Base-by-base conservation (phyloP, 352 stramenopile species). In the Phytophthora fragariae region DNA sequence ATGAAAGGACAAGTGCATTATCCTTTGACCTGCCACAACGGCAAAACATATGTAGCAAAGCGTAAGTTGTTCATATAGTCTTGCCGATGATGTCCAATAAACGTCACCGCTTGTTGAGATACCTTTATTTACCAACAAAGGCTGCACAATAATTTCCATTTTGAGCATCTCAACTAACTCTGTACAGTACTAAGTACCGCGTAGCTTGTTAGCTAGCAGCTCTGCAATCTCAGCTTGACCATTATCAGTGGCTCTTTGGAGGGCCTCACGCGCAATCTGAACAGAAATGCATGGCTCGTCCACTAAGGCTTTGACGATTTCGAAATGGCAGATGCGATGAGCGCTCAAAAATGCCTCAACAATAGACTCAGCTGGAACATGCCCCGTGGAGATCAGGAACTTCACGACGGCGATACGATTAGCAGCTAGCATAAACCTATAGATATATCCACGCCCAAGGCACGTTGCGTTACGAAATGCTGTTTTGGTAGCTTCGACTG, bases 381-480 rank as follows among this genome's bases (percentile, higher is more conserved):
- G 31, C 14, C 31, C n/a, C 17, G 33, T 60, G 33, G 17, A 49
- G 15, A n/a, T 31, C 54, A 60, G 44, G 2, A 60, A 60, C 10
- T 29, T 47, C n/a, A 60, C 41, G 29, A 60, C 46, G 31, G 17
- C 54, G 15, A 60, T 47, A 8, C 54, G 54, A 31, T 31, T n/a
- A 11, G 29, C n/a, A n/a, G 21, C 17, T 9, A 9, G 21, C 54
- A 47, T 31, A 3, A 29, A 2, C 17, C 29, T 60, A 47, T 60
- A 60, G 15, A 3, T 33, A 14, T 52, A 27, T n/a, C 31, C n/a
- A 47, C 29, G 9, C 35, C 35, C 35, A 44, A 10, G 46, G 33
- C 29, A 31, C 15, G 54, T 35, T 60, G 54, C 54, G n/a, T 60
- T 60, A 4, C 8, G n/a, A 17, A 60, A 60, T n/a, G 54, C 54